A percentile compares a stretch with the other conserved stretches of the same genome.
These are phyloP conservation scores for Aspergillus eucalypticola DNA, from an alignment of 2,329 filamentous ascomycete genomes.

Conservation along the genomic window DNA sequence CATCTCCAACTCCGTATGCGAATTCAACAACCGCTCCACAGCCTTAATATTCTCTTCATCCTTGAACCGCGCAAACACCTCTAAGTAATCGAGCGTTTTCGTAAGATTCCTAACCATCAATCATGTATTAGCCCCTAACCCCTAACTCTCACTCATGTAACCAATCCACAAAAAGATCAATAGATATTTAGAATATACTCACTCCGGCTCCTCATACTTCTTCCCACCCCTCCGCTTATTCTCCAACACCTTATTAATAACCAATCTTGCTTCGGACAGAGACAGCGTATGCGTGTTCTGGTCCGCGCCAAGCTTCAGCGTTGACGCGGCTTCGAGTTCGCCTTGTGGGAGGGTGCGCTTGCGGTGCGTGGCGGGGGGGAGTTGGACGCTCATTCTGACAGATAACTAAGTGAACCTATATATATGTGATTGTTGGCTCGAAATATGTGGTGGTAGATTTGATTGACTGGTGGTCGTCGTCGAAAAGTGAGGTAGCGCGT, in stretches of 20 bases:
- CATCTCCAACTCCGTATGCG: constrained; percentile 74
- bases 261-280: constrained; percentile 84
- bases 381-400: constrained; percentile 35
- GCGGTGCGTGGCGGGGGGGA: constrained; percentile 42
- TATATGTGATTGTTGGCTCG: too few species aligned
- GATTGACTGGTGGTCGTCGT: too few species aligned
- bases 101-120: constrained; percentile 61
- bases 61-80: constrained; percentile 94
- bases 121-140: not conserved
- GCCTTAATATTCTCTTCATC: constrained; percentile 91
- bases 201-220: constrained; percentile 83
- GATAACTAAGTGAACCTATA: too few species aligned
- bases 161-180: not conserved
- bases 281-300: constrained; percentile 88
- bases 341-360: constrained; percentile 45
- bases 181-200: constrained; percentile 40
- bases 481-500: too few species aligned
- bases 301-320: constrained; percentile 89
- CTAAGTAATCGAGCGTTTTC: constrained; percentile 89
- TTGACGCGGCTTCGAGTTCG: constrained; percentile 82
- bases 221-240: constrained; percentile 78
- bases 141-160: not conserved
- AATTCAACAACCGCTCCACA: constrained; percentile 82
- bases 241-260: constrained; percentile 84
- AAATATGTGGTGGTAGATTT: too few species aligned